Evolutionary conservation across 2,329 filamentous ascomycete species (phyloP), one percentile per base, ranked within the genome.

Genomic region (Hypoxylon sp.): DNA sequence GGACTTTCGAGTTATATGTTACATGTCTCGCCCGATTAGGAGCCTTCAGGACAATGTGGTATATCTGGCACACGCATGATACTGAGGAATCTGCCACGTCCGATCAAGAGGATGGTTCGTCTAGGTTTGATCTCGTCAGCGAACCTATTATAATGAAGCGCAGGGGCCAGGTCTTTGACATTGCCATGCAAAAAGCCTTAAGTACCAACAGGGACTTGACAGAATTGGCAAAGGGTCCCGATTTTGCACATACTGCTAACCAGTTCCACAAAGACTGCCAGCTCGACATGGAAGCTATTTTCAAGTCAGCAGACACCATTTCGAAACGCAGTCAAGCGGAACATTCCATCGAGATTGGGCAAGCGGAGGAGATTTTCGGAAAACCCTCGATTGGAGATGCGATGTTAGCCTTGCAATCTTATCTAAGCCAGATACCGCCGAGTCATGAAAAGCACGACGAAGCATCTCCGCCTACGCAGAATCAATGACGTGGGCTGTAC

Each of bases 31-130:
- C 64, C 16, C 67, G 68, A 33, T 38, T 76, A 6, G 73, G 75
- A 18, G 74, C 74, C 6, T 73, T 74, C 45, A 70, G 74, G 20
- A 72, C 72, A 4, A 59, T 77, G 55, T 76, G 74, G 74, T 59
- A 76, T 64, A 49, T 72, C 24, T 71, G 65, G 65, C 61, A 60
- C 16, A 36, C 3, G 4, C 6, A 38, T 18, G 14, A 8, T 12
- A 2, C n/a, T n/a, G 5, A 16, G n/a, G 33, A 12, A 33, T 12
- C 9, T 12, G 12, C 4, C 30, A 33, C 30, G 6, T 12, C 16
- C 5, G 9, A 26, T 49, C 48, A 44, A 16, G 24, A 16, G 5
- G 46, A 26, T 9, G 20, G 32, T 52, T 20, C 24, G 9, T 24
- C 46, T 20, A 9, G 12, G 36, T 11, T 33, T 8, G 22, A 38